These are phyloP conservation scores for Rhynchospora pubera DNA, from an alignment of 176 grass and related monocot genomes.

Conservation along the genomic window DNA sequence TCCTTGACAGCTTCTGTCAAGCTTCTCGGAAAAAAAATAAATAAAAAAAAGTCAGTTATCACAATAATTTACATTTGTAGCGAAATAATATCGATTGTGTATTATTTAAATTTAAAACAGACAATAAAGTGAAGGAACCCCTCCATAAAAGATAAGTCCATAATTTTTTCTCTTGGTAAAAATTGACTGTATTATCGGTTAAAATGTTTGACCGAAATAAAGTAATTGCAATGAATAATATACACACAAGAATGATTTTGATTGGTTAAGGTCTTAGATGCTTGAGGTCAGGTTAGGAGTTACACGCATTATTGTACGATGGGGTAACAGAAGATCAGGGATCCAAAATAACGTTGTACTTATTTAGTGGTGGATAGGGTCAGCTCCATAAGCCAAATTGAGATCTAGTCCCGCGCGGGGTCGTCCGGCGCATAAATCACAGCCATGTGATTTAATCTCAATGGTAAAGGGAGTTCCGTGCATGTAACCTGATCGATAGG, in stretches of 20 bases:
- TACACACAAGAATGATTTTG: background rate
- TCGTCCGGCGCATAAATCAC: no score
- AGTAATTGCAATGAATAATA: background rate
- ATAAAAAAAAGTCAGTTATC: no score
- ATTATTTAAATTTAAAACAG: background rate
- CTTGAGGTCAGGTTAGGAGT: background rate
- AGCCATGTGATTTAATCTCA: no score
- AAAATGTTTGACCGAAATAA: background rate
- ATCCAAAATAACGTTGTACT: slow-evolving; percentile 17
- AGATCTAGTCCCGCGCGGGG: no score
- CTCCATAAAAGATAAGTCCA: background rate
- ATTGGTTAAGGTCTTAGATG: background rate
- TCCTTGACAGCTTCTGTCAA: no score
- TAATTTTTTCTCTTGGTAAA: background rate
- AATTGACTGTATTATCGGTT: background rate
- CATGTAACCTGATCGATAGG: no score
- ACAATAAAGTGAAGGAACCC: background rate
- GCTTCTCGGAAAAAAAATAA: no score
- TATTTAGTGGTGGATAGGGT: background rate
- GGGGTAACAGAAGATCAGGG: background rate
- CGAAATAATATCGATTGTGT: no score
- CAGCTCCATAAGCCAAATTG: no score
- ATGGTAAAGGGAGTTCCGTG: no score
- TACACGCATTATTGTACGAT: background rate
- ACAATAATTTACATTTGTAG: no score